Conservation (phyloP, 1,139 yeast genomes). For the Debaryomyces subglobosus region DNA sequence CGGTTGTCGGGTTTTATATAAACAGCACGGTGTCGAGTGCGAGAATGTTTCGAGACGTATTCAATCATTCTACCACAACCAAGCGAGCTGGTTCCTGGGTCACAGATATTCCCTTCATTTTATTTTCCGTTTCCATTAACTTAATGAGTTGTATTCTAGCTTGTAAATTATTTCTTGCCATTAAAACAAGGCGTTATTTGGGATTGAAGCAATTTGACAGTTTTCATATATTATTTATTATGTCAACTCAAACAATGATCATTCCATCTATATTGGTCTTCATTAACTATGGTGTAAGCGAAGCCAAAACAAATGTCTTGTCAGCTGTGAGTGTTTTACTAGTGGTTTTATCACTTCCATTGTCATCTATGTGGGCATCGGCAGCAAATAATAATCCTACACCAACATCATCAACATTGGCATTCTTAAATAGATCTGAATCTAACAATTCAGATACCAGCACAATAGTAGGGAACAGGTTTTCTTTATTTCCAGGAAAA, state of each 20-base stretch:
- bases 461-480: slow-evolving; percentile 16
- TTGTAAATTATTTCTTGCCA: slow-evolving; percentile 65
- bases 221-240: slow-evolving; percentile 75
- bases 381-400: slow-evolving; percentile 50
- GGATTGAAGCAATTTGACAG: slow-evolving; percentile 85
- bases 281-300: slow-evolving; percentile 40
- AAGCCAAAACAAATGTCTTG: slow-evolving; percentile 19
- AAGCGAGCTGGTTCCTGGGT: slow-evolving; percentile 27
- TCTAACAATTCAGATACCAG: slow-evolving; percentile 15
- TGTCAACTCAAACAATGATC: slow-evolving; percentile 81
- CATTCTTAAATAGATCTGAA: slow-evolving; percentile 10
- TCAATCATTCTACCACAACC: slow-evolving; percentile 11
- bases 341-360: slow-evolving; percentile 69
- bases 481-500: slow-evolving; percentile 24
- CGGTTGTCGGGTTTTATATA: slow-evolving; percentile 58
- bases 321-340: slow-evolving; percentile 31
- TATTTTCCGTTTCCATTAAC: slow-evolving; percentile 71
- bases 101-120: slow-evolving; percentile 55
- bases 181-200: slow-evolving; percentile 67
- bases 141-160: slow-evolving; percentile 62
- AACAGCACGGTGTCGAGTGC: slow-evolving; percentile 27
- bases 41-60: slow-evolving; percentile 17
- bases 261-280: slow-evolving; percentile 74
- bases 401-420: slow-evolving; percentile 13
- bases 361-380: slow-evolving; percentile 87